Evolutionary conservation across 768 basidiomycete genomes (phyloP), one percentile per base, ranked within the genome.

Genomic region (Russula compacta): DNA sequence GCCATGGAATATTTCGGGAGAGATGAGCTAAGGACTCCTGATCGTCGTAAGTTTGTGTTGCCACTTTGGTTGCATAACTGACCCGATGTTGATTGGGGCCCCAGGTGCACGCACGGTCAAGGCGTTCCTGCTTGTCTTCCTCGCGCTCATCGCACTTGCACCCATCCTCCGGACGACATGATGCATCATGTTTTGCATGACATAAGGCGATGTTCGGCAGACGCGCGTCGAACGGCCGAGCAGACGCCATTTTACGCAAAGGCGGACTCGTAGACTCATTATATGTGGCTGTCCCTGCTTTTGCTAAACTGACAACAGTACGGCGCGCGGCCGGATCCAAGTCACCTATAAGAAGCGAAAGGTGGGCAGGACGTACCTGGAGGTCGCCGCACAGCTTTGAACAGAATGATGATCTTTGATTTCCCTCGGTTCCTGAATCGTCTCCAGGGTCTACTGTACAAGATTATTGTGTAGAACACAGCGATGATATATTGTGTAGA

Each of bases 51-150:
- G 33, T 5, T 35, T 38, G 15, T 43, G 9, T 32, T 36, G 38
- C 15, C 15, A 2, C 0, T 11, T 29, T 46, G 35, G 14, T 44
- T 29, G 15, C 12, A 49, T n/a, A 48, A 36, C 39, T 54, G 43
- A 50, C 21, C 49, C 53, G 58, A 55, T 36, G n/a, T 55, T 9
- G 15, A 19, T 29, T 32, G 49, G 24, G n/a, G 10, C 0, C 14
- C 19, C 19, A 92, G 89, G 83, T 64, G 78, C 87, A 44, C 89
- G 87, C 70, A 77, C 82, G 1, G 70, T 87, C 63, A 92, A 90
- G 69, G 90, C 91, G 4, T 87, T 88, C 7, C 78, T 98, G 47
- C 78, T 98, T 60, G 88, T 95, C 66, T 90, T 95, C 69, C 80
- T 97, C 24, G 83, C 90, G 7, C 80, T 99, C 24, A 29, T 29